Evolutionary conservation across 805 yeast species (phyloP).

Genomic region (Starmerella bombi): DNA sequence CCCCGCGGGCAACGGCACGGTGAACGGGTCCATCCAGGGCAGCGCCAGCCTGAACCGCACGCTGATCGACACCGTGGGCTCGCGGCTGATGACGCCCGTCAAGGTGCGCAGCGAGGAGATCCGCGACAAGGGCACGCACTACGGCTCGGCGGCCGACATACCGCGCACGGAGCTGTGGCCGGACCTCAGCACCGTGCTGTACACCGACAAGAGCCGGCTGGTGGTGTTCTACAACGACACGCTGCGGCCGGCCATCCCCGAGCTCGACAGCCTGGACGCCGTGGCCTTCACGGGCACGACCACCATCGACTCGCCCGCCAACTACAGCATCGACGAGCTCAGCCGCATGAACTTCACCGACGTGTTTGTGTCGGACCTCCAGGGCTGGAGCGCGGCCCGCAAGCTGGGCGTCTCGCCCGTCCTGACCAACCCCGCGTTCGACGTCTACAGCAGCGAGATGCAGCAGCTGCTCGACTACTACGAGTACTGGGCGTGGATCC

Average conservation of each 20-base stretch:
- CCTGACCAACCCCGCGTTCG: slow-evolving; percentile 30
- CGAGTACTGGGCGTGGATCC: slow-evolving; percentile 65
- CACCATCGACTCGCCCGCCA: slow-evolving; percentile 5
- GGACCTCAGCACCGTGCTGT: slow-evolving; percentile 9
- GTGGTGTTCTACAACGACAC: slow-evolving; percentile 7
- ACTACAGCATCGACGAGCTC: slow-evolving; percentile 5
- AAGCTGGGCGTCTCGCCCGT: slow-evolving; percentile 57
- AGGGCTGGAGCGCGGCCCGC: slow-evolving; percentile 22
- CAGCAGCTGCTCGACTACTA: slow-evolving; percentile 15
- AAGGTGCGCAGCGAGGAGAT: not conserved
- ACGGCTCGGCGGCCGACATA: not conserved
- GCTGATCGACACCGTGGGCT: slow-evolving; percentile 1
- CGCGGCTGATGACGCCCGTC: slow-evolving; percentile 16
- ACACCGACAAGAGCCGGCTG: slow-evolving; percentile 10
- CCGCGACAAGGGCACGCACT: not conserved
- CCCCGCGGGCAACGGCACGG: not conserved
- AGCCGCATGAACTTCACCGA: slow-evolving; percentile 11
- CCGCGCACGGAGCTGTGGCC: slow-evolving; percentile 18
- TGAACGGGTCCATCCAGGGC: not conserved
- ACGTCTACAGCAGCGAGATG: slow-evolving; percentile 10
- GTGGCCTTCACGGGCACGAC: slow-evolving; percentile 9
- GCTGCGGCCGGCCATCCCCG: not conserved
- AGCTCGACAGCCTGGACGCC: not conserved
- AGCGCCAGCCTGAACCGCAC: slow-evolving; percentile 6
- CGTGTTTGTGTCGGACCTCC: not conserved